Conservation (phyloP, 2,329 filamentous ascomycete species). For the Metarhizium guizhouense region DNA sequence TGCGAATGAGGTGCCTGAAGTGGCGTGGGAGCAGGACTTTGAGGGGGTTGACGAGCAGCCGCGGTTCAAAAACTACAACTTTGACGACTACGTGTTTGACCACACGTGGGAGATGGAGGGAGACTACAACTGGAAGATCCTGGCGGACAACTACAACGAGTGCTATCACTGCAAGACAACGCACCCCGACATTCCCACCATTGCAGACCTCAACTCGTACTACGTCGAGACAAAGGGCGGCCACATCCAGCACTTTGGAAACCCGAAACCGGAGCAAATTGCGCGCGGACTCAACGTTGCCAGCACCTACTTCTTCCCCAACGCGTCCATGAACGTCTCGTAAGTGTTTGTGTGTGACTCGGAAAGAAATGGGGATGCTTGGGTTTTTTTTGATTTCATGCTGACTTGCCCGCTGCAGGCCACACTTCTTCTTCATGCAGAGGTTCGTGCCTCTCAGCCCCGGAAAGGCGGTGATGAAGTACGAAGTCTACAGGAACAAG, state of each 20-base stretch:
- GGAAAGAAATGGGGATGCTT: no score
- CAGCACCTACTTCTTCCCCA: constrained; percentile 41
- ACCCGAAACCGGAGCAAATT: constrained; percentile 38
- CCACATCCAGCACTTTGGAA: constrained; percentile 41
- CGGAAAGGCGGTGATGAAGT: constrained; percentile 44
- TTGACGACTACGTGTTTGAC: constrained; percentile 46
- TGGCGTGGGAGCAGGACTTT: constrained; percentile 45
- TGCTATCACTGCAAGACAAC: constrained; percentile 55
- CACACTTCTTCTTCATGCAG: constrained; percentile 57
- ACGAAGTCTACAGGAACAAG: constrained; percentile 56
- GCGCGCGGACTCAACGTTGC: constrained; percentile 35
- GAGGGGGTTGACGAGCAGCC: constrained; percentile 35
- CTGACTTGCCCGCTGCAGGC: constrained; percentile 20
- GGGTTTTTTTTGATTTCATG: neutral
- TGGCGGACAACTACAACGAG: constrained; percentile 57
- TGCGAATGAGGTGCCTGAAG: constrained; percentile 31
- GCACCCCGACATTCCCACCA: constrained; percentile 46
- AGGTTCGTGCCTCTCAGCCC: constrained; percentile 48
- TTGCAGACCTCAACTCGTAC: constrained; percentile 50
- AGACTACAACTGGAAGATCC: constrained; percentile 51
- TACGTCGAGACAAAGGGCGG: constrained; percentile 37
- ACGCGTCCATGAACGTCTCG: constrained; percentile 41
- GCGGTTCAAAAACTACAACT: constrained; percentile 36
- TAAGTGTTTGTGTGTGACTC: constrained; percentile 21
- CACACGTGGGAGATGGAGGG: constrained; percentile 49